Percentiles rank a stretch among this genome's conserved stretches.
These are phyloP conservation scores for Cyclotella choctawhatcheeana DNA, from an alignment of 108 stramenopile genomes.

Conservation along the genomic window DNA sequence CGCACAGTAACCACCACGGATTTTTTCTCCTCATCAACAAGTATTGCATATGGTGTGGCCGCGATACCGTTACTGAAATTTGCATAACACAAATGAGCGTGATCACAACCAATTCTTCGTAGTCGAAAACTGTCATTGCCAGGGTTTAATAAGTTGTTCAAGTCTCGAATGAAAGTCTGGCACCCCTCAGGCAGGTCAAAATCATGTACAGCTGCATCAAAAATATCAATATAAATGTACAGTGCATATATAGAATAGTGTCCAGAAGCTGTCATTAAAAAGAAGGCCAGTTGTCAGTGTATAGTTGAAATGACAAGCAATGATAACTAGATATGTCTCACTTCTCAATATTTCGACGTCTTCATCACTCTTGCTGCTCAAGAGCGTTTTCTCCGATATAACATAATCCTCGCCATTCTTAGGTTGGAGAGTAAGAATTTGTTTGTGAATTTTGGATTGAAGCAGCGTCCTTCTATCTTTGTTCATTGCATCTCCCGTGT, in stretches of 20 bases:
- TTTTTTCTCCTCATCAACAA: constrained; percentile 38
- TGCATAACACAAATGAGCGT: constrained; percentile 33
- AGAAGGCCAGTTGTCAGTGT: neutral
- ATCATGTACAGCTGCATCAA: constrained; percentile 23
- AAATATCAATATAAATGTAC: constrained; percentile 29
- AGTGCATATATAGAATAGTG: constrained; percentile 42
- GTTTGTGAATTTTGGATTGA: constrained; percentile 6
- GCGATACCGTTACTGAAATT: constrained; percentile 44
- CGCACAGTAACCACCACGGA: constrained; percentile 45
- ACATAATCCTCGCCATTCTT: constrained; percentile 24
- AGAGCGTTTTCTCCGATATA: constrained; percentile 31
- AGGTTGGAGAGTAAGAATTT: constrained; percentile 32
- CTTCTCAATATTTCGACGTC: constrained; percentile 25
- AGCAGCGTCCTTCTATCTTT: constrained; percentile 16
- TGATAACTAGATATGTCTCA: neutral
- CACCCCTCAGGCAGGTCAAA: constrained; percentile 27
- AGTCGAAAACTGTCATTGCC: constrained; percentile 23
- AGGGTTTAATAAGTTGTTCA: constrained; percentile 6
- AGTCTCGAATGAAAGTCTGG: constrained; percentile 32
- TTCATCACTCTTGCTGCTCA: constrained; percentile 16
- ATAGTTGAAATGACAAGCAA: neutral
- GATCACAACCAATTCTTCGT: constrained; percentile 20
- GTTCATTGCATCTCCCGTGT: neutral
- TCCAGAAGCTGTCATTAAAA: neutral
- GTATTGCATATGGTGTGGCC: constrained; percentile 42